Percentiles rank a stretch among this genome's conserved stretches.
Conservation (phyloP, 1,139 yeast genomes). For the Wickerhamomyces sp. region DNA sequence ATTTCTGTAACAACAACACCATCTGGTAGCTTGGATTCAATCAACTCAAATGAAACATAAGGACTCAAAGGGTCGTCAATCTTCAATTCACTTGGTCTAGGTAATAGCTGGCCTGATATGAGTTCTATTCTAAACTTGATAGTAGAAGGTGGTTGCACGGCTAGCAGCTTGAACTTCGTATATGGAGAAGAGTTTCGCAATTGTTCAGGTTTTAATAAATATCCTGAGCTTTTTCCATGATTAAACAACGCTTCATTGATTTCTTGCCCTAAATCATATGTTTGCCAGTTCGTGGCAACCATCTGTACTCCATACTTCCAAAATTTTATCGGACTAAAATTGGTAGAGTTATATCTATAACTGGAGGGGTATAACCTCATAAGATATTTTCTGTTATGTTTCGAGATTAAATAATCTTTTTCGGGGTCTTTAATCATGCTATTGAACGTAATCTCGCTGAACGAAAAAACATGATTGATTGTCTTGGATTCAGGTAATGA, state of each 20-base stretch:
- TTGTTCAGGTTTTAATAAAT: constrained; percentile 63
- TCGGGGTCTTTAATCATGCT: constrained; percentile 59
- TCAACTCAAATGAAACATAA: constrained; percentile 18
- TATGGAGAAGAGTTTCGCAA: constrained; percentile 25
- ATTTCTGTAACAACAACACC: constrained; percentile 15
- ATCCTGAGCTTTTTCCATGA: constrained; percentile 58
- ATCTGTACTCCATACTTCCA: constrained; percentile 89
- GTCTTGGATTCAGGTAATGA: constrained; percentile 84
- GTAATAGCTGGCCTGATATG: constrained; percentile 83
- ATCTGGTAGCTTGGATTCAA: constrained; percentile 14
- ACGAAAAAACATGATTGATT: constrained; percentile 77
- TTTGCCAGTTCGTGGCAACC: constrained; percentile 98
- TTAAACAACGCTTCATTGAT: constrained; percentile 82
- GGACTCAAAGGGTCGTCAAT: constrained; percentile 26
- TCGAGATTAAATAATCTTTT: constrained; percentile 50
- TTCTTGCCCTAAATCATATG: constrained; percentile 85
- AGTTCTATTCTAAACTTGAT: constrained; percentile 40
- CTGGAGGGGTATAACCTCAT: constrained; percentile 89
- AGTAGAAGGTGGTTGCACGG: constrained; percentile 14
- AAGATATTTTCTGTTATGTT: constrained; percentile 71
- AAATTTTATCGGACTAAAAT: constrained; percentile 70
- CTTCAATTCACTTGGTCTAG: constrained; percentile 52
- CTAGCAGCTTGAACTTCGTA: constrained; percentile 24
- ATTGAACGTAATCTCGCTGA: constrained; percentile 68
- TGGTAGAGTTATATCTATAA: constrained; percentile 69